phyloP scores from a whole-genome alignment of 1,284 basidiomycete species.

The Apiotrichum akiyoshidainum region DNA sequence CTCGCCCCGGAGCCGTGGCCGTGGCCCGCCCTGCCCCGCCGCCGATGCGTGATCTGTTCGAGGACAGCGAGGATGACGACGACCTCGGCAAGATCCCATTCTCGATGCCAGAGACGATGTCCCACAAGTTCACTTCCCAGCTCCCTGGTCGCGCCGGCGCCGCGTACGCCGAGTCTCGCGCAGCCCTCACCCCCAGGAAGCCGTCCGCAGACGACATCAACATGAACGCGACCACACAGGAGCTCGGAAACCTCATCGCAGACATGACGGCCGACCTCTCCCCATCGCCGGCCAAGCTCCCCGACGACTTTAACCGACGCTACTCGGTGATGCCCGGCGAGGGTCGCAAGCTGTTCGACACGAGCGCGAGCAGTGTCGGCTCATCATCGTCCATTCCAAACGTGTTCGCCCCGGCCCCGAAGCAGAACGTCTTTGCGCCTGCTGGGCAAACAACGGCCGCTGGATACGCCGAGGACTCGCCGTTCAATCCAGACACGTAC shows the following conservation, averaged over 20 bases:
- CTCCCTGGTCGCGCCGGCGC: conserved; percentile 60
- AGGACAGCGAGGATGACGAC: conserved; percentile 37
- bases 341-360: conserved; percentile 15
- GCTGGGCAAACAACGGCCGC: neutral
- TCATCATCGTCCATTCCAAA: neutral
- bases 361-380: neutral
- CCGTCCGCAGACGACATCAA: neutral
- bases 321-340: conserved; percentile 40
- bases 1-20: too few species aligned
- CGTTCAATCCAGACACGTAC: conserved; percentile 3
- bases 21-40: neutral
- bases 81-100: conserved; percentile 58
- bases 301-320: conserved; percentile 31
- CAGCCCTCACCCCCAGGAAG: neutral
- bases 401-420: neutral
- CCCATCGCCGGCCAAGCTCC: conserved; percentile 18
- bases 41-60: conserved; percentile 17
- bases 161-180: conserved; percentile 40
- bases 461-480: neutral
- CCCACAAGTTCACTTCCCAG: too few species aligned
- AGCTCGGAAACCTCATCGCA: conserved; percentile 43
- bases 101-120: conserved; percentile 79
- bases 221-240: neutral
- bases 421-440: conserved; percentile 1
- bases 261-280: conserved; percentile 27